These are phyloP conservation scores for Vigna radiata DNA, from an alignment of 306 rosid species.

Conservation along the genomic window DNA sequence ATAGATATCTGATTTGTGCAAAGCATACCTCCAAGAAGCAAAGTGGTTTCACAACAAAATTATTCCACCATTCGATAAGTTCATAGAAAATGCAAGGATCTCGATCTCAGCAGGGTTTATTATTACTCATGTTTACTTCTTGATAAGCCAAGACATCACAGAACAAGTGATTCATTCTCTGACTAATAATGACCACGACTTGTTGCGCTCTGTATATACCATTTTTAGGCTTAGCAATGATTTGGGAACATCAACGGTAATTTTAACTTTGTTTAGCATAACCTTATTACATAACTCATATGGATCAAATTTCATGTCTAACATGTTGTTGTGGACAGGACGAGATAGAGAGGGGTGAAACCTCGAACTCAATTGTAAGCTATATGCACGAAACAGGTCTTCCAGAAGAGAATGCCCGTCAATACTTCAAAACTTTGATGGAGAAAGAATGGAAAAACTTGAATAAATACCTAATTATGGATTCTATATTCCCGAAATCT, in stretches of 20 bases:
- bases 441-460: background rate
- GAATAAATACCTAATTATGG: background rate
- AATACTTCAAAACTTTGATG: background rate
- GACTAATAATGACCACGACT: background rate
- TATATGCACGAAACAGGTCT: background rate
- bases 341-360: background rate
- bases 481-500: background rate
- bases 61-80: background rate
- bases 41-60: background rate
- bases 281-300: background rate
- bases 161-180: background rate
- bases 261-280: background rate
- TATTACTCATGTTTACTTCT: background rate
- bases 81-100: background rate
- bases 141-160: background rate
- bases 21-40: background rate
- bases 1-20: background rate
- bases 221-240: background rate
- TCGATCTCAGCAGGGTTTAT: background rate
- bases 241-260: background rate
- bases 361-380: background rate
- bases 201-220: background rate
- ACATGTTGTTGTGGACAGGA: background rate
- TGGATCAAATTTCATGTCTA: background rate
- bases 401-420: background rate